These are phyloP conservation scores for Mesembryanthemum crystallinum DNA, from an alignment of 148 eudicot species.

Conservation along the genomic window DNA sequence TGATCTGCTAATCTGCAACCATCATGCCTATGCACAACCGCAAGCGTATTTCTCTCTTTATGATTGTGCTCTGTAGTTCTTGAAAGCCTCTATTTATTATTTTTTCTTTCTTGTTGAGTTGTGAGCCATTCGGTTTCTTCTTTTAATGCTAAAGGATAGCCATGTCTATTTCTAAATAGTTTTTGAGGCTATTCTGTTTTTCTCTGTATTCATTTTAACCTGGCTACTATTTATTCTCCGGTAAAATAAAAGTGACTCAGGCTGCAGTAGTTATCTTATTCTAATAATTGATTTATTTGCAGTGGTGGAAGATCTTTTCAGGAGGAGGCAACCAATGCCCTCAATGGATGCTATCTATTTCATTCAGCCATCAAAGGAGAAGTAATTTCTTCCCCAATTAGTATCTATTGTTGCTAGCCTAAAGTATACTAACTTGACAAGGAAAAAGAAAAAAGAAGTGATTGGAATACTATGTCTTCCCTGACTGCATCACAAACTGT, in stretches of 20 bases:
- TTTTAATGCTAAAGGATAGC: neutral
- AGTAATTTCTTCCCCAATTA: constrained; percentile 41
- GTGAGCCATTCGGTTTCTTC: neutral
- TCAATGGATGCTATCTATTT: constrained; percentile 93
- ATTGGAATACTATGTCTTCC: no score
- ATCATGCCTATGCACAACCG: neutral
- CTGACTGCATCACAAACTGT: neutral
- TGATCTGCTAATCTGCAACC: neutral
- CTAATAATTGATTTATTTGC: constrained; percentile 24
- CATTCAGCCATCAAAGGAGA: constrained; percentile 94
- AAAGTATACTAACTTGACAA: neutral
- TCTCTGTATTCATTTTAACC: neutral
- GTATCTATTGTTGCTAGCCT: neutral
- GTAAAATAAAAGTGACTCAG: neutral
- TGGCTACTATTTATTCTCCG: neutral
- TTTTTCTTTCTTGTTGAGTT: neutral
- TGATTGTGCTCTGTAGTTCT: neutral
- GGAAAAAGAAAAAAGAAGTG: no score
- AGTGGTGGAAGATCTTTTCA: constrained; percentile 99
- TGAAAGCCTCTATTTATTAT: neutral
- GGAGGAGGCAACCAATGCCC: constrained; percentile 95
- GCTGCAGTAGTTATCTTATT: neutral
- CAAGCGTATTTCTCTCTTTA: no score
- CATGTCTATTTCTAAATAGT: neutral
- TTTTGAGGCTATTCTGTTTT: neutral